Conservation (phyloP, 768 basidiomycete species). For the Auricularia heimuer region DNA sequence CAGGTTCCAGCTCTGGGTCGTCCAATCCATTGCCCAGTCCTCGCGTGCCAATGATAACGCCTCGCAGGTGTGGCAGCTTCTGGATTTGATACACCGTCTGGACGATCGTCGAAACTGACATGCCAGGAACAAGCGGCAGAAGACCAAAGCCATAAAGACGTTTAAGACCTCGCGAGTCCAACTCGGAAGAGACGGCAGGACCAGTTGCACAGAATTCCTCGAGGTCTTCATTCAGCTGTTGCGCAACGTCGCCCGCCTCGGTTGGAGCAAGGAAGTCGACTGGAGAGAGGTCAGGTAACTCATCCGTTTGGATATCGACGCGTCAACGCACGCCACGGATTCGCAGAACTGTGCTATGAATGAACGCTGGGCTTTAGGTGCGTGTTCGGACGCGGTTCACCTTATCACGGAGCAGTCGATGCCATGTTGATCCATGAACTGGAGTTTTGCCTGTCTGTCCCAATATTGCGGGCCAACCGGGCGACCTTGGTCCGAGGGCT, state of each 20-base stretch:
- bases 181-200: conserved; percentile 29
- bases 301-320: neutral
- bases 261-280: conserved; percentile 69
- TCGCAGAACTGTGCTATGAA: conserved; percentile 50
- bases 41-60: conserved; percentile 73
- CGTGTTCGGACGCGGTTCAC: conserved; percentile 22
- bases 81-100: conserved; percentile 59
- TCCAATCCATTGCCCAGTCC: conserved; percentile 75
- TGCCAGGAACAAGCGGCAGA: conserved; percentile 67
- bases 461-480: conserved; percentile 80
- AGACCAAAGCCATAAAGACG: conserved; percentile 79
- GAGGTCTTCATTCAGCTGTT: conserved; percentile 65
- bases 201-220: conserved; percentile 69
- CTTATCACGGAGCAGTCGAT: conserved; percentile 75
- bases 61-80: conserved; percentile 53
- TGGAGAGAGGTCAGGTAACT: neutral
- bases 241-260: conserved; percentile 56
- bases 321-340: conserved; percentile 52
- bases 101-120: conserved; percentile 45
- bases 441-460: conserved; percentile 67
- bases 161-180: conserved; percentile 29
- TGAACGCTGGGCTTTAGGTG: neutral
- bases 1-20: conserved; percentile 63
- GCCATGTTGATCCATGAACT: conserved; percentile 76
- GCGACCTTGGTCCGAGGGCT: conserved; percentile 55